Percentiles rank a stretch among this genome's conserved stretches.
Evolutionary conservation across 1,284 basidiomycete genomes (phyloP).

Genomic region (Ustilago xerochloae): DNA sequence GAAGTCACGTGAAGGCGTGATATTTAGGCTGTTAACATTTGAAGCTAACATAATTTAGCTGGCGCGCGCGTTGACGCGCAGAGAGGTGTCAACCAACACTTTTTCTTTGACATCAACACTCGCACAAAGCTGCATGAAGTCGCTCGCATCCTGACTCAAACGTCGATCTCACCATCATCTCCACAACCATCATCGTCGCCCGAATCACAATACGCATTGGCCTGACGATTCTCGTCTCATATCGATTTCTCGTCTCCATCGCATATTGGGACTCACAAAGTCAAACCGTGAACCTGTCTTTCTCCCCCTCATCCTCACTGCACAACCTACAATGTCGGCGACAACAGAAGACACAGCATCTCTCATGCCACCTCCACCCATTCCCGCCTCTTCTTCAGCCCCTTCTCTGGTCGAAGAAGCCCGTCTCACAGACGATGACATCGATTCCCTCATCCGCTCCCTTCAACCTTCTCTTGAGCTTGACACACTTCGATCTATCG

Average conservation of each 20-base stretch:
- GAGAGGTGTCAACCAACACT: slow-evolving; percentile 28
- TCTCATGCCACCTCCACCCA: slow-evolving; percentile 14
- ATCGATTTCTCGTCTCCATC: too few relatives aligned
- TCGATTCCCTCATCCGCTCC: slow-evolving; percentile 40
- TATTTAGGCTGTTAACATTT: neutral
- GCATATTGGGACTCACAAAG: too few relatives aligned
- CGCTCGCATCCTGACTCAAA: neutral
- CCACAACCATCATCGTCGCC: slow-evolving; percentile 2
- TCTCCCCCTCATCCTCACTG: too few relatives aligned
- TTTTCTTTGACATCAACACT: slow-evolving; percentile 29
- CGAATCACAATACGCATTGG: neutral
- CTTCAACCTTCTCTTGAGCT: slow-evolving; percentile 40
- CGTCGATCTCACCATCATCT: neutral
- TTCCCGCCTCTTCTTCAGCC: neutral
- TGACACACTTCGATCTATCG: slow-evolving; percentile 38
- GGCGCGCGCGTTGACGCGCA: slow-evolving; percentile 12
- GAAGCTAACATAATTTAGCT: neutral
- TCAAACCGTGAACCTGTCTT: too few relatives aligned
- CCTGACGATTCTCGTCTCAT: neutral
- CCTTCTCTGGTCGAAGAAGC: slow-evolving; percentile 18
- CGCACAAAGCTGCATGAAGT: slow-evolving; percentile 10
- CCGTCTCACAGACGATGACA: slow-evolving; percentile 40
- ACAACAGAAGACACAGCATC: slow-evolving; percentile 5
- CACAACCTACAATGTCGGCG: slow-evolving; percentile 3
- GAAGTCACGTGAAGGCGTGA: slow-evolving; percentile 15